phyloP scores from a whole-genome alignment of 306 rosid species.

The Lithocarpus polystachyus region DNA sequence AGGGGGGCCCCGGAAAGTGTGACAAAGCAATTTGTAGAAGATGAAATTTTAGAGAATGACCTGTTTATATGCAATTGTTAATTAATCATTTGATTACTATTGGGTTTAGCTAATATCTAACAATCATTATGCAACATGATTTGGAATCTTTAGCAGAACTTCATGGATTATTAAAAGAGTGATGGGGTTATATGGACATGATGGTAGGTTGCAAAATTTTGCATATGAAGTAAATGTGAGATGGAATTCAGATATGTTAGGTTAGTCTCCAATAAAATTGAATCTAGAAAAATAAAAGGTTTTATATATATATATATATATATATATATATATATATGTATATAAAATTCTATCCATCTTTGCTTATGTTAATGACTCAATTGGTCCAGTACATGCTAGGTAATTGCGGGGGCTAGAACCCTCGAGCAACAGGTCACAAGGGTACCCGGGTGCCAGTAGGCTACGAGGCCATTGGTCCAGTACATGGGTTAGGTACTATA shows the following conservation, averaged over 20 bases:
- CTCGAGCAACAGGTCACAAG: too few relatives aligned
- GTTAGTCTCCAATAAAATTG: neutral
- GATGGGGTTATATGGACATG: slow-evolving; percentile 1
- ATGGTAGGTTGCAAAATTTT: too few relatives aligned
- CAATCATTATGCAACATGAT: neutral
- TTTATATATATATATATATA: neutral
- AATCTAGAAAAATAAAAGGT: neutral
- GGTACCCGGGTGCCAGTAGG: too few relatives aligned
- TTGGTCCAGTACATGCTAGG: neutral
- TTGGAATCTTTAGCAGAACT: neutral
- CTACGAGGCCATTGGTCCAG: slow-evolving; percentile 1
- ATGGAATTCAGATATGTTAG: neutral
- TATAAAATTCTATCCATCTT: neutral
- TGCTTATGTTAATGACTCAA: neutral
- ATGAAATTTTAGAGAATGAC: neutral
- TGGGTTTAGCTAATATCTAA: slow-evolving; percentile 11
- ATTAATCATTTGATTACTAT: slow-evolving; percentile 11
- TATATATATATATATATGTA: too few relatives aligned
- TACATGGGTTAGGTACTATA: neutral
- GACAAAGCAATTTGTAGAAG: too few relatives aligned
- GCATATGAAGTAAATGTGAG: neutral
- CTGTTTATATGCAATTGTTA: neutral
- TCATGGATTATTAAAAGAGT: neutral
- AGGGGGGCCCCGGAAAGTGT: too few relatives aligned
- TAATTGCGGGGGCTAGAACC: too few relatives aligned